Base-by-base conservation (phyloP, 2,329 filamentous ascomycete species). In the Aspergillus nomiae region DNA sequence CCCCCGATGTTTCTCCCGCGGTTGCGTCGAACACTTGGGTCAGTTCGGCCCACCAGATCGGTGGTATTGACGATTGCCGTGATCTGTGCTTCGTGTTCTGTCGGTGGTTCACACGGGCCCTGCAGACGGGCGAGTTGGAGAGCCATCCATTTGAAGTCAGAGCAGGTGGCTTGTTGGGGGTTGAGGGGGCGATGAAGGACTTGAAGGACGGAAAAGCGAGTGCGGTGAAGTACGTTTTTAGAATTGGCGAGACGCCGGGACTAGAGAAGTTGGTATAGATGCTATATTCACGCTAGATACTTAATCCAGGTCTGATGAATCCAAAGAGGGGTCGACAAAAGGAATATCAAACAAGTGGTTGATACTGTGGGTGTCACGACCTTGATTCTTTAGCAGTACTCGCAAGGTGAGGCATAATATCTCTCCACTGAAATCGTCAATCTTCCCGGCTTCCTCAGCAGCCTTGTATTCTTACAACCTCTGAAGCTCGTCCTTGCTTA, bases 151-250 rank as follows among this genome's bases (percentile, higher is more conserved):
- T 76, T 59, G 79, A 85, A 69, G 78, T 86, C 9, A 71, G 84
- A 9, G 70, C 76, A 0, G 84, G 85, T 2, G 87, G 87, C 0
- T 68, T 89, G 59, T 77, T 73, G 2, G 86, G 86, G 0, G 75
- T 89, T 4, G 75, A 87, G 70, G 75, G 70, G 53, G 87, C 78
- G 0, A 70, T 90, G 74, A 73, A 73, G 65, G 83, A 86, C 64
- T 71, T 90, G 74, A 86, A 82, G 72, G 80, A 81, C 26, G 87
- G 87, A 0, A 86, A 84, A 73, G 87, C 85, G n/a, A 88, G 84
- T 70, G 88, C 82, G 1, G 80, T 85, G 0, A 90, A 90, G 76
- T 90, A 88, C 77, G 84, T 90, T 2, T 64, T 67, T 51, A 55
- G 66, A 21, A 53, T 87, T 71, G 80, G 65, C 10, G 83, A 86